These are phyloP conservation scores for Hericium erinaceus DNA, from an alignment of 768 basidiomycete species.

Conservation along the genomic window DNA sequence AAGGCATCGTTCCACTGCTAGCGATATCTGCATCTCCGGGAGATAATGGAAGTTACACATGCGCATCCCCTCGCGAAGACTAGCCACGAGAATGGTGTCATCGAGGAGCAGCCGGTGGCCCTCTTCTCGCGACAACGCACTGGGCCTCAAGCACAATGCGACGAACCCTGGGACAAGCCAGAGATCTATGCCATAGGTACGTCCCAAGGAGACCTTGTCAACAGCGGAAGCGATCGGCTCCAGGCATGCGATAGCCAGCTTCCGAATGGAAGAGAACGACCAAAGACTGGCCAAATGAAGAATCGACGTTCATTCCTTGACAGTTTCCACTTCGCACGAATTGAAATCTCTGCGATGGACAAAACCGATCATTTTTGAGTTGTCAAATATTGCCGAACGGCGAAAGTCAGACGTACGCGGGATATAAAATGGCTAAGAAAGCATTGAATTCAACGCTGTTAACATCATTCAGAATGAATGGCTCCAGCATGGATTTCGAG, in stretches of 20 bases:
- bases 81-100: slow-evolving; percentile 5
- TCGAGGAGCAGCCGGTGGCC: slow-evolving; percentile 1
- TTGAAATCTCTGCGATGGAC: slow-evolving; percentile 3
- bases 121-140: slow-evolving; percentile 2
- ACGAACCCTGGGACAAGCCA: slow-evolving; percentile 6
- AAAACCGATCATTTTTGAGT: background rate
- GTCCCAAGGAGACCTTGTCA: slow-evolving; percentile 4
- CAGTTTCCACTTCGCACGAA: background rate
- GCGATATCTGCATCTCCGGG: too few relatives aligned
- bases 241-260: slow-evolving; percentile 2
- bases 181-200: background rate
- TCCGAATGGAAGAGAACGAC: slow-evolving; percentile 8
- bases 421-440: slow-evolving; percentile 11
- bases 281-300: slow-evolving; percentile 8
- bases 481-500: background rate
- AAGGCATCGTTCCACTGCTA: too few relatives aligned
- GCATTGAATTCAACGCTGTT: slow-evolving; percentile 6
- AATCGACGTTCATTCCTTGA: slow-evolving; percentile 8
- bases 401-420: background rate
- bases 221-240: background rate
- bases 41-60: too few relatives aligned
- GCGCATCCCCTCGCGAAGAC: slow-evolving; percentile 7
- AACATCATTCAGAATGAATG: slow-evolving; percentile 2
- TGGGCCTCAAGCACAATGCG: background rate
- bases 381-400: background rate